Evolutionary conservation across 176 grass and related monocot genomes (phyloP), one percentile per base, ranked within the genome.

Genomic region (Carex pumila): DNA sequence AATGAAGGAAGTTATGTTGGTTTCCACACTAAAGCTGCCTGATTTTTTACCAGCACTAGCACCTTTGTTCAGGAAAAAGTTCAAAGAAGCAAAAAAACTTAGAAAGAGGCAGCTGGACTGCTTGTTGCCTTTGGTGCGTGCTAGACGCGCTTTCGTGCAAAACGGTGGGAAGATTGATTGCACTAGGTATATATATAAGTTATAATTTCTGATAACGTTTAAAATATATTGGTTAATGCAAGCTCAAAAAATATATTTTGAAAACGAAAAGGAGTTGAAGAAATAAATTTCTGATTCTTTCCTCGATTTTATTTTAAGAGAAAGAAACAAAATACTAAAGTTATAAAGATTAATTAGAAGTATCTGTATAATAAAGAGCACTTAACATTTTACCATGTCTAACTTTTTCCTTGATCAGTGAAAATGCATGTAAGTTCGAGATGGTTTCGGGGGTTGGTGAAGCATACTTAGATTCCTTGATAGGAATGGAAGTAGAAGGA

Each of bases 1-100:
- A 78, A 82, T 99, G 81, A 99, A 99, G 90, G 90, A 96, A 71
- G 93, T 99, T 17, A 96, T 99, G 97, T 89, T 99, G 90, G 92
- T 99, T 65, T 86, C 89, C 15, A 89, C 88, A 81, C 90, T 90
- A 17, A 99, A 99, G 64, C 88, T 99, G 0, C 91, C 97, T 0
- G 97, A 99, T 80, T 99, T 99, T 86, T 70, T 99, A 54, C 97
- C 97, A 0, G 49, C 91, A 15, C 87, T 99, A 88, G 89, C 90
- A 43, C 93, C 93, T 18, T 87, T 99, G 18, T 99, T 99, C 91
- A 34, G 75, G 69, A 79, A 81, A 65, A 90, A 99, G 90, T 90
- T 94, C 61, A 30, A 62, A 0, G 85, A 88, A 56, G 97, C 91
- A 0, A 75, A 87, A 7, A 77, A 81, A 11, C 88, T 99, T 65